These are phyloP conservation scores for Tilletia indica DNA, from an alignment of 1,284 basidiomycete genomes.

Conservation along the genomic window DNA sequence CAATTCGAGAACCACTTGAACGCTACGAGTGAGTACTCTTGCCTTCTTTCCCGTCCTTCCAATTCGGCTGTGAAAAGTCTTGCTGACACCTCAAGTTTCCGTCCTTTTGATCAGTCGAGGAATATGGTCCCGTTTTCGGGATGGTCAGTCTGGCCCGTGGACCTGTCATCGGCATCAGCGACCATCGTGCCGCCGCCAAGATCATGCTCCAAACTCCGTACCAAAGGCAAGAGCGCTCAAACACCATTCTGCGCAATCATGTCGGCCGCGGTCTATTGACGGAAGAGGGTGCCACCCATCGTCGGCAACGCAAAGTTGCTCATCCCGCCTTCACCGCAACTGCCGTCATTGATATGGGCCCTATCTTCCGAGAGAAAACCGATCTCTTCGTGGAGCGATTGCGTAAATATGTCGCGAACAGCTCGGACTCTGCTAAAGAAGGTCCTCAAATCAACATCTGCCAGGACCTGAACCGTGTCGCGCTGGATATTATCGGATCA, in stretches of 20 bases:
- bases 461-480: constrained; percentile 30
- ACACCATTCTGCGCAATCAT: neutral
- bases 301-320: constrained; percentile 44
- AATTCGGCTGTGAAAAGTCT: neutral
- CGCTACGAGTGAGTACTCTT: neutral
- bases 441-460: constrained; percentile 31
- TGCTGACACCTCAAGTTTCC: too few relatives aligned
- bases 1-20: neutral
- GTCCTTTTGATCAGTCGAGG: neutral
- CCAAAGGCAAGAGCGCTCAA: neutral
- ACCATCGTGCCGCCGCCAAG: neutral
- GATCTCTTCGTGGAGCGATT: constrained; percentile 28
- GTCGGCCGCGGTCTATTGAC: neutral
- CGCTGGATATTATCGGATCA: constrained; percentile 49
- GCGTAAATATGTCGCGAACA: constrained; percentile 28
- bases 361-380: constrained; percentile 37
- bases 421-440: neutral
- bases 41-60: neutral
- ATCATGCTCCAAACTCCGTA: neutral
- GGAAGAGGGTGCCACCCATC: neutral
- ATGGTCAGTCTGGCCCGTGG: neutral
- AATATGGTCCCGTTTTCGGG: neutral
- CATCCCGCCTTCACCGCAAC: constrained; percentile 46
- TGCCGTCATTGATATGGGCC: constrained; percentile 39
- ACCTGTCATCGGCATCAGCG: neutral